Conservation (phyloP, 1,139 yeast species). For the Suhomyces atakaporum region DNA sequence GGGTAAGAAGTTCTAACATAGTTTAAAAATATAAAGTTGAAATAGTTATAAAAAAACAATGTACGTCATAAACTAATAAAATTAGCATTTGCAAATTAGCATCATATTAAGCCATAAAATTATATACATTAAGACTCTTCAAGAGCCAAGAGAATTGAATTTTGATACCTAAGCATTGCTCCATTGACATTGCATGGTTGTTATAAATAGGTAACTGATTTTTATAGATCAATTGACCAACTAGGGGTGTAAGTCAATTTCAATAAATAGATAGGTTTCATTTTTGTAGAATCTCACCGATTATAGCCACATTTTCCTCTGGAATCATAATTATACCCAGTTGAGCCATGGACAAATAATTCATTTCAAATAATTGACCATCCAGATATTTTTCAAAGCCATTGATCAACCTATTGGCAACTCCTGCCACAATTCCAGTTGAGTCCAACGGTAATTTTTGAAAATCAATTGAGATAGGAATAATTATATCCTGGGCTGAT, state of each 20-base stretch:
- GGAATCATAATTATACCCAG: slow-evolving; percentile 65
- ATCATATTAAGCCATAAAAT: no score
- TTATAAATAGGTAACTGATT: no score
- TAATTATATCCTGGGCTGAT: slow-evolving; percentile 55
- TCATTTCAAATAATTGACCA: slow-evolving; percentile 48
- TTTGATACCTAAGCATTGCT: no score
- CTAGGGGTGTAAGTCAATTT: no score
- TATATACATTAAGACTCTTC: no score
- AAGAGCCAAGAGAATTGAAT: no score
- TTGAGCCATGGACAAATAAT: slow-evolving; percentile 62
- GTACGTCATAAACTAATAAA: background rate
- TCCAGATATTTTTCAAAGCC: slow-evolving; percentile 27
- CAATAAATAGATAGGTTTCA: background rate
- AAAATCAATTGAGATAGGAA: slow-evolving; percentile 61
- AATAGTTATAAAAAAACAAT: no score
- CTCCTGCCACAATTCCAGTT: slow-evolving; percentile 70
- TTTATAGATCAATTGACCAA: background rate
- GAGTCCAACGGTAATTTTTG: slow-evolving; percentile 58
- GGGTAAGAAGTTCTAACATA: slow-evolving; percentile 25
- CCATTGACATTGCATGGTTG: no score
- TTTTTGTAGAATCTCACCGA: slow-evolving; percentile 10
- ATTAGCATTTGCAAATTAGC: background rate
- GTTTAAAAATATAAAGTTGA: background rate
- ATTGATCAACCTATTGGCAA: slow-evolving; percentile 52
- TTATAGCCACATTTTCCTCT: slow-evolving; percentile 44